phyloP scores from a whole-genome alignment of 2,329 filamentous ascomycete genomes.

The Colletotrichum gigasporum region DNA sequence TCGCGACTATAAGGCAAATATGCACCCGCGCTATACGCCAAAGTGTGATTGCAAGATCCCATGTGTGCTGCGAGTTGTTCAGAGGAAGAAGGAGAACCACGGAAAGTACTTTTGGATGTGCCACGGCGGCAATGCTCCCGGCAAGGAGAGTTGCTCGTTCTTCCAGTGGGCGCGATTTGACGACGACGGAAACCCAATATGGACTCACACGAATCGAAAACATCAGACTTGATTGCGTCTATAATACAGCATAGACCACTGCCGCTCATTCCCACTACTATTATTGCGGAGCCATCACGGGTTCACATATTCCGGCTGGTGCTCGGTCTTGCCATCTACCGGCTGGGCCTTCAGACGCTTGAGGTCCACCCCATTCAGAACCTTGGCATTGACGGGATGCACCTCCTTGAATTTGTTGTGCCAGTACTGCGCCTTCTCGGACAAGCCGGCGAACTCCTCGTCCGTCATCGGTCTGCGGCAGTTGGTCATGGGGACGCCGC shows the following conservation, averaged over 20 bases:
- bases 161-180: constrained; percentile 91
- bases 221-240: neutral
- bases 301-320: constrained; percentile 49
- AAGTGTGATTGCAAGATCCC: constrained; percentile 80
- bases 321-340: constrained; percentile 39
- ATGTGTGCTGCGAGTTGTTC: constrained; percentile 77
- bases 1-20: constrained; percentile 79
- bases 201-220: constrained; percentile 45
- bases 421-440: constrained; percentile 36
- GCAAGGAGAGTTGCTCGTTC: constrained; percentile 75
- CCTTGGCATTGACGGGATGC: constrained; percentile 49
- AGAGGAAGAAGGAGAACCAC: constrained; percentile 78
- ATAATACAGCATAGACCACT: neutral
- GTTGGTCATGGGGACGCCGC: constrained; percentile 55
- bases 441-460: constrained; percentile 46
- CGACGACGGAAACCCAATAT: constrained; percentile 83
- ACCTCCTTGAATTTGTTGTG: constrained; percentile 26
- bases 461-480: constrained; percentile 39
- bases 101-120: constrained; percentile 97
- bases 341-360: constrained; percentile 35
- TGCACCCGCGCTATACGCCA: constrained; percentile 83
- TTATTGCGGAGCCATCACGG: too few relatives aligned
- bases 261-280: constrained; percentile 22
- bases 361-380: constrained; percentile 49
- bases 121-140: constrained; percentile 76